A percentile compares a stretch with the other conserved stretches of the same genome.
Evolutionary conservation across 2,329 filamentous ascomycete genomes (phyloP).

Genomic region (Fusarium sp.): DNA sequence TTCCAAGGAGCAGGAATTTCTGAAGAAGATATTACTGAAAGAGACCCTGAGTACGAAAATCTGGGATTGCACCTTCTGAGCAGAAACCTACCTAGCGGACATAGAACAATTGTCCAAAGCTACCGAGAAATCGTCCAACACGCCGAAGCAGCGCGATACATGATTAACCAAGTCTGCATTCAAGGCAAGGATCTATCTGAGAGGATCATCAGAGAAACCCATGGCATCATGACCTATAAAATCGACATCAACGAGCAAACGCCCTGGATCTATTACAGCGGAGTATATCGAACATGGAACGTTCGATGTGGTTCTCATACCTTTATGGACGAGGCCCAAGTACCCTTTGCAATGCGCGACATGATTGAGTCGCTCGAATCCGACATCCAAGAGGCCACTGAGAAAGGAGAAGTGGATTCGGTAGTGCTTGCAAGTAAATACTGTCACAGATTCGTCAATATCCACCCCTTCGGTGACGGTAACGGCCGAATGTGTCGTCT

Average conservation of each 20-base stretch:
- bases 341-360: slow-evolving; percentile 44
- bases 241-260: slow-evolving; percentile 18
- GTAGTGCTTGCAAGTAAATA: slow-evolving; percentile 49
- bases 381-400: slow-evolving; percentile 38
- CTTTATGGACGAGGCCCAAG: not conserved
- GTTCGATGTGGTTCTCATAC: slow-evolving; percentile 7
- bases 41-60: not conserved
- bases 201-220: slow-evolving; percentile 44
- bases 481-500: slow-evolving; percentile 55
- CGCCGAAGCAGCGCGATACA: slow-evolving; percentile 28
- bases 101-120: not conserved
- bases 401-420: slow-evolving; percentile 33
- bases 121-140: slow-evolving; percentile 36
- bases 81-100: not conserved
- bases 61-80: not conserved
- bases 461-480: slow-evolving; percentile 56
- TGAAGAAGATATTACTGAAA: not conserved
- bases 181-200: slow-evolving; percentile 33
- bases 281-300: slow-evolving; percentile 46
- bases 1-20: not conserved
- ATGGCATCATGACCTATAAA: slow-evolving; percentile 37
- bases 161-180: slow-evolving; percentile 28
- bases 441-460: slow-evolving; percentile 51
- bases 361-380: slow-evolving; percentile 39
- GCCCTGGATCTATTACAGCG: slow-evolving; percentile 26